These are phyloP conservation scores for Brassica napus DNA, from an alignment of 345 rosid genomes.

Conservation along the genomic window DNA sequence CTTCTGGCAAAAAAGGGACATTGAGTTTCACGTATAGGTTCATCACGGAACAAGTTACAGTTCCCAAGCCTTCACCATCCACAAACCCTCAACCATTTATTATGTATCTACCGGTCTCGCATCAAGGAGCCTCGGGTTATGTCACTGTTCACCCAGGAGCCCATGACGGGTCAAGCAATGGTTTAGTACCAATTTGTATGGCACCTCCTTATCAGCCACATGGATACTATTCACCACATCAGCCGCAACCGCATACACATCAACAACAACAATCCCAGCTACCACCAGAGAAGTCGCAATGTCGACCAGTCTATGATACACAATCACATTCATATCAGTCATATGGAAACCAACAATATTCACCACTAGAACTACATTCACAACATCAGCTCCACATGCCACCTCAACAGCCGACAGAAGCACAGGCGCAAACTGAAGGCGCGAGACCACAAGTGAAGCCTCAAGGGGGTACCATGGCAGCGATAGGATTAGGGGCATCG, in stretches of 20 bases:
- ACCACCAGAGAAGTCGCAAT: background rate
- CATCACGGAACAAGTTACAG: background rate
- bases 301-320: background rate
- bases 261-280: background rate
- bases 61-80: background rate
- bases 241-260: background rate
- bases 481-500: conserved; percentile 58
- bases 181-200: background rate
- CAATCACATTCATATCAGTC: background rate
- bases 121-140: background rate
- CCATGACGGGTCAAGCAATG: background rate
- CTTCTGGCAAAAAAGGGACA: conserved; percentile 60
- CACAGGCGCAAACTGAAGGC: background rate
- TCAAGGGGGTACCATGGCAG: conserved; percentile 42
- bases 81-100: background rate
- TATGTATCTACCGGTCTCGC: background rate
- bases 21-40: conserved; percentile 56
- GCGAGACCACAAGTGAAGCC: background rate
- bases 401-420: background rate
- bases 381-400: background rate
- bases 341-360: background rate
- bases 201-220: conserved; percentile 6
- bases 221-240: background rate
- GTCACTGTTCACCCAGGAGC: background rate
- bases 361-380: background rate